Conservation (phyloP, 2,329 filamentous ascomycete species). For the Trichoderma atroviride region DNA sequence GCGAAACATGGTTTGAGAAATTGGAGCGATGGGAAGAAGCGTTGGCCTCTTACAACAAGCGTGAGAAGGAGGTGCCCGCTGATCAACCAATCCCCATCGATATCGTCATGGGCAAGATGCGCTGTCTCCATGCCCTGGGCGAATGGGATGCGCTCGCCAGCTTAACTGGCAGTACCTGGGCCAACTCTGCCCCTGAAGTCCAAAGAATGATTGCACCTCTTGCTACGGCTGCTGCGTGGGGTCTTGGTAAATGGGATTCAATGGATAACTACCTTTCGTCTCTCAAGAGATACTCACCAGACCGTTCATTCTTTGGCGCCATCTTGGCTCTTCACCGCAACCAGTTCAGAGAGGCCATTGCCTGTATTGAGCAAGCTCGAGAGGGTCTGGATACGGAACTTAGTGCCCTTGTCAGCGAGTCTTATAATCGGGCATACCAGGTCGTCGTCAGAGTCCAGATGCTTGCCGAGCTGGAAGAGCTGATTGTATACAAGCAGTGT, state of each 20-base stretch:
- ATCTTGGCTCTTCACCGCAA: slow-evolving; percentile 94
- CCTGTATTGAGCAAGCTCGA: slow-evolving; percentile 86
- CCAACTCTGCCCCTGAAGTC: slow-evolving; percentile 82
- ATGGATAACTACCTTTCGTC: slow-evolving; percentile 97
- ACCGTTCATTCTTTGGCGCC: slow-evolving; percentile 95
- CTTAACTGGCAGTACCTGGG: slow-evolving; percentile 91
- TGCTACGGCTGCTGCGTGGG: slow-evolving; percentile 95
- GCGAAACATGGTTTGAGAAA: slow-evolving; percentile 99
- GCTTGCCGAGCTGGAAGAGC: slow-evolving; percentile 97
- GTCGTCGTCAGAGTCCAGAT: slow-evolving; percentile 99
- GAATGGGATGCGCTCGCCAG: slow-evolving; percentile 95
- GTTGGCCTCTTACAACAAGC: slow-evolving; percentile 84
- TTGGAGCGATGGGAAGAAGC: slow-evolving; percentile 98
- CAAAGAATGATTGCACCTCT: slow-evolving; percentile 89
- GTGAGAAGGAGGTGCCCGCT: slow-evolving; percentile 69
- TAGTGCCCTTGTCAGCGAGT: slow-evolving; percentile 94
- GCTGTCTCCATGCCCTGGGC: slow-evolving; percentile 92
- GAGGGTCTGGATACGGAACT: slow-evolving; percentile 95
- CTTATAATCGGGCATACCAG: slow-evolving; percentile 94
- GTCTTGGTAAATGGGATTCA: slow-evolving; percentile 91
- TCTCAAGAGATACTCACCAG: slow-evolving; percentile 91
- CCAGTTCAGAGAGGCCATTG: slow-evolving; percentile 88
- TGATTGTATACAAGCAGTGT: slow-evolving; percentile 96
- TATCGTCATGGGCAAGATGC: slow-evolving; percentile 99
- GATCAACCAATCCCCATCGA: slow-evolving; percentile 72